Conservation (phyloP, 345 rosid genomes). For the Eucalyptus microcorys region DNA sequence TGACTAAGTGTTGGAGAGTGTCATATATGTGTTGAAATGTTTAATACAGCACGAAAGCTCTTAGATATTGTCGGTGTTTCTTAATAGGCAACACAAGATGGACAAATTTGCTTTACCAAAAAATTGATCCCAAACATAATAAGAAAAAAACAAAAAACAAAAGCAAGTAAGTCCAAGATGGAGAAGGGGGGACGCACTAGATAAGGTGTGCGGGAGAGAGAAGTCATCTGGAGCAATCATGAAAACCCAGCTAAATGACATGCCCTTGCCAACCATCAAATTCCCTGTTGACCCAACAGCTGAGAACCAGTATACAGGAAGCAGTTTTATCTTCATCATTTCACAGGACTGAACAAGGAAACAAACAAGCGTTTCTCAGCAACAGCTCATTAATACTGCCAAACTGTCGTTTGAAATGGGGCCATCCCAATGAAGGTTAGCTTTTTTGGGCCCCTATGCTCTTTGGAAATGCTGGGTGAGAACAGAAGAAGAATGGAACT, state of each 20-base stretch:
- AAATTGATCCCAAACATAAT: neutral
- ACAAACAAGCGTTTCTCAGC: neutral
- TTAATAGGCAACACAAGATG: neutral
- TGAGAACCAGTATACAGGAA: neutral
- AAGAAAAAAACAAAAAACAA: neutral
- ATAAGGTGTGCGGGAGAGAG: neutral
- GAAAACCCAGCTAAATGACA: neutral
- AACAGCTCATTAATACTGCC: neutral
- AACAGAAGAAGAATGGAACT: neutral
- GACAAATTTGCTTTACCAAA: neutral
- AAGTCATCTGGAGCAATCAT: neutral
- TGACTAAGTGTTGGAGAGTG: accelerated
- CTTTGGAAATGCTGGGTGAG: neutral
- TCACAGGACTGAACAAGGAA: neutral
- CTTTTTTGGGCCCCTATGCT: neutral
- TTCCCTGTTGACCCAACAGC: neutral
- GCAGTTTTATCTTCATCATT: neutral
- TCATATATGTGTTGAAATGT: no score
- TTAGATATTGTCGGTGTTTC: no score
- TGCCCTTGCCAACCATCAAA: neutral
- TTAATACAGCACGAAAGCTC: no score
- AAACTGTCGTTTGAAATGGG: neutral
- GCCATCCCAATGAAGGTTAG: neutral
- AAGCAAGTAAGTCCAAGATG: neutral
- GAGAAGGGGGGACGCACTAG: neutral